These are phyloP conservation scores for Phyllosticta citriasiana DNA, from an alignment of 2,329 filamentous ascomycete genomes.

Conservation along the genomic window DNA sequence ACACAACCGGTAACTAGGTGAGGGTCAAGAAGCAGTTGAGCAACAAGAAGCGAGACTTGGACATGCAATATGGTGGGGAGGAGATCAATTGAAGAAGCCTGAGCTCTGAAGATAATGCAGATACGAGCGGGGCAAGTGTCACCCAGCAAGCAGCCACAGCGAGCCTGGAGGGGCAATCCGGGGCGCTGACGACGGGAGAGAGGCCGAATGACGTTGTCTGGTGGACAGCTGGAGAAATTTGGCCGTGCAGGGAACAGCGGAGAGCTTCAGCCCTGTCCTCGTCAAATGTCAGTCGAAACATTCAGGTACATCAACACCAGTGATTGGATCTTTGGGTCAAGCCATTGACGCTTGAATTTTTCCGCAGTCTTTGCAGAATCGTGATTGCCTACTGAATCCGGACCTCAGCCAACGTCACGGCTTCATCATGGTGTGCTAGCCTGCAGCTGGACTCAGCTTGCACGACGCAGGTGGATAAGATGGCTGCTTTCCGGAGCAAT, in stretches of 20 bases:
- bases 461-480: not conserved
- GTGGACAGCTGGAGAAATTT: not conserved
- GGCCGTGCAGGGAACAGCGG: not conserved
- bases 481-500: not conserved
- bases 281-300: not conserved
- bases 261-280: not conserved
- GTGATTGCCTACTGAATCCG: not conserved
- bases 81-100: not conserved
- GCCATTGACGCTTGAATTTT: not conserved
- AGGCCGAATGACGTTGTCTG: not conserved
- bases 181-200: not conserved
- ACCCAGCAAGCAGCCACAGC: not conserved
- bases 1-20: not conserved
- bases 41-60: not conserved
- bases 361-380: not conserved
- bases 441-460: not conserved
- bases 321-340: not conserved
- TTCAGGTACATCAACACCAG: not conserved
- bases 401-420: not conserved
- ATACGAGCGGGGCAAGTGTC: too few relatives aligned
- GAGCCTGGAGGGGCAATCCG: not conserved
- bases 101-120: not conserved
- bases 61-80: not conserved
- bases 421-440: not conserved
- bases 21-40: slow-evolving; percentile 3